These are phyloP conservation scores for Aspergillus vadensis DNA, from an alignment of 2,329 filamentous ascomycete genomes.

Conservation along the genomic window DNA sequence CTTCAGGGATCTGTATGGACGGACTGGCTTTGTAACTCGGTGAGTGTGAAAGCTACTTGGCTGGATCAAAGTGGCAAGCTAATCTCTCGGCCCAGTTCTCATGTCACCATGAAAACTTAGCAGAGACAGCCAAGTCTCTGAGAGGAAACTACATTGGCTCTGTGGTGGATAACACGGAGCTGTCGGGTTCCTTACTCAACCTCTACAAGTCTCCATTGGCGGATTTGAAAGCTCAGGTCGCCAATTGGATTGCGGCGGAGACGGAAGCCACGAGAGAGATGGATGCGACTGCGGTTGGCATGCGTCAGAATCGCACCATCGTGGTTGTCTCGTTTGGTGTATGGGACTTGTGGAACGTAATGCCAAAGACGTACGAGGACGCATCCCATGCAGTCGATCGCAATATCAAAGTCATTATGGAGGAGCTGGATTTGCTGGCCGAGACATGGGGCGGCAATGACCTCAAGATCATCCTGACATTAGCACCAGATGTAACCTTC, in stretches of 20 bases:
- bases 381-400: constrained; percentile 31
- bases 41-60: constrained; percentile 19
- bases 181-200: constrained; percentile 26
- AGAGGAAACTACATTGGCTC: constrained; percentile 32
- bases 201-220: constrained; percentile 32
- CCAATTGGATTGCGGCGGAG: constrained; percentile 40
- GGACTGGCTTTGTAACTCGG: constrained; percentile 40
- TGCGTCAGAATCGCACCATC: constrained; percentile 35
- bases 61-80: not conserved
- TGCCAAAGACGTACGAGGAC: constrained; percentile 28
- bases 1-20: constrained; percentile 36
- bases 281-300: constrained; percentile 24
- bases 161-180: constrained; percentile 38
- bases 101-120: constrained; percentile 39
- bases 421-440: constrained; percentile 34
- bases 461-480: constrained; percentile 41
- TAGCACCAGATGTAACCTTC: constrained; percentile 44
- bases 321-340: constrained; percentile 42
- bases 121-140: constrained; percentile 32
- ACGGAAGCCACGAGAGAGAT: constrained; percentile 24
- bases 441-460: constrained; percentile 31
- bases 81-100: constrained; percentile 28
- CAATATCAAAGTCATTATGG: constrained; percentile 37
- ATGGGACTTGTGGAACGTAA: constrained; percentile 44
- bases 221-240: constrained; percentile 42